phyloP scores from a whole-genome alignment of 352 stramenopile species.

The Pythium aristosporum region DNA sequence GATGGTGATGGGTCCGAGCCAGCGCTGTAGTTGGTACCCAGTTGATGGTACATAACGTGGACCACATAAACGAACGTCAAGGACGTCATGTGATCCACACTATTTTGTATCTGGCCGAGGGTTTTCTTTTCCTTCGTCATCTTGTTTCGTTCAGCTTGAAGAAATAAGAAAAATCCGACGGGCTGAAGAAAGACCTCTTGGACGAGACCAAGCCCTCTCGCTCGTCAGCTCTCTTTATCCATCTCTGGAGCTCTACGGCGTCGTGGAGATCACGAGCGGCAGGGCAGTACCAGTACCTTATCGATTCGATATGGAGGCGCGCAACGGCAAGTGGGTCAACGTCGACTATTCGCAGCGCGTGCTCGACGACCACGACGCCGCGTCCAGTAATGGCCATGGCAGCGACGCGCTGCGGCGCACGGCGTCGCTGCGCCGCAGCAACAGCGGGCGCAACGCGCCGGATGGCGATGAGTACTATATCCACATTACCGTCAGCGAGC shows the following conservation, averaged over 20 bases:
- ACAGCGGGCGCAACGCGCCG: constrained; percentile 7
- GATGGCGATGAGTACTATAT: constrained; percentile 40
- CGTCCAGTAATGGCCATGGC: constrained; percentile 21
- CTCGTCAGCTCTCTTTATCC: neutral
- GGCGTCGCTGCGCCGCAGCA: constrained; percentile 17
- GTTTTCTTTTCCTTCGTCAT: neutral
- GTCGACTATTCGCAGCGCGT: constrained; percentile 81
- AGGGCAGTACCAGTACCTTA: neutral
- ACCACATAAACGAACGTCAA: neutral
- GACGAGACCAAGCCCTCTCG: no score
- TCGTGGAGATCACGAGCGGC: no score
- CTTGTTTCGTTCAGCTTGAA: neutral
- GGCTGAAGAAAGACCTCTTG: neutral
- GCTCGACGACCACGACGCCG: constrained; percentile 39
- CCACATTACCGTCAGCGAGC: constrained; percentile 91
- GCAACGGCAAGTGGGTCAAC: constrained; percentile 87
- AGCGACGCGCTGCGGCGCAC: neutral
- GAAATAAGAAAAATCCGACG: neutral
- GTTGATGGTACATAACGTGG: constrained; percentile 6
- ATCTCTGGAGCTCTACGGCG: neutral
- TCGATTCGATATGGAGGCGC: constrained; percentile 32
- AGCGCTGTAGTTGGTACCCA: neutral
- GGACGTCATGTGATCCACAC: neutral
- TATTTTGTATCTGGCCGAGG: no score
- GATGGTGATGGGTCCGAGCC: constrained; percentile 13